Percentiles rank a stretch among this genome's conserved stretches.
These are phyloP conservation scores for Steccherinum ochraceum DNA, from an alignment of 768 basidiomycete species.

Conservation along the genomic window DNA sequence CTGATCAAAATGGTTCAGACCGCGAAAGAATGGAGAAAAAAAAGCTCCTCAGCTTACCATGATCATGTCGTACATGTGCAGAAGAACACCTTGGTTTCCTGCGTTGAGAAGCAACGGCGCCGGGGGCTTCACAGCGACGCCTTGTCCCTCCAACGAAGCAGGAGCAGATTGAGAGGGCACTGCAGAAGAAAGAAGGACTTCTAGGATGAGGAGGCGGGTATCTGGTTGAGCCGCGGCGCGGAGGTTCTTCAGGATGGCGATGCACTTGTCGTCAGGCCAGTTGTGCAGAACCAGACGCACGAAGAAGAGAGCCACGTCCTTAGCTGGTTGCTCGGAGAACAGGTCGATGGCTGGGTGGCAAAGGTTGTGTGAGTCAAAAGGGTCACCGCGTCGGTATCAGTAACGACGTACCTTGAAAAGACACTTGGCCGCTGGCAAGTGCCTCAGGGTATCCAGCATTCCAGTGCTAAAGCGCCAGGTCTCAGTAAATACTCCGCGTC, in stretches of 20 bases:
- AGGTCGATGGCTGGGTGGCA: conserved; percentile 26
- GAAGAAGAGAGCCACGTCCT: conserved; percentile 31
- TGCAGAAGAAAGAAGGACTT: conserved; percentile 29
- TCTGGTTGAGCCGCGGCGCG: conserved; percentile 27
- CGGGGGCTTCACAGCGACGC: too few relatives aligned
- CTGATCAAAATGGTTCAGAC: too few relatives aligned
- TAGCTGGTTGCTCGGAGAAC: conserved; percentile 29
- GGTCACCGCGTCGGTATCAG: too few relatives aligned
- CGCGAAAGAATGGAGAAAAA: too few relatives aligned
- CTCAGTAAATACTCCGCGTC: too few relatives aligned
- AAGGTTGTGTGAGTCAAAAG: too few relatives aligned
- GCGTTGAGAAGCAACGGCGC: background rate
- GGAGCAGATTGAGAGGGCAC: conserved; percentile 2
- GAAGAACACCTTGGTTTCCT: background rate
- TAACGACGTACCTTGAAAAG: background rate
- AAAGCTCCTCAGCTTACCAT: too few relatives aligned
- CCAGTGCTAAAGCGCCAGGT: background rate
- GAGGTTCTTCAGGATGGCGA: conserved; percentile 31
- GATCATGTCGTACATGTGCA: background rate
- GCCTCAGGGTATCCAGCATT: background rate
- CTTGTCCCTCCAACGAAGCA: background rate
- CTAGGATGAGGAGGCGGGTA: conserved; percentile 36
- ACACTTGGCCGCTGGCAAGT: background rate
- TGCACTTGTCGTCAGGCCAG: conserved; percentile 28
- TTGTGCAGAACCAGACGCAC: conserved; percentile 32